Base-by-base conservation (phyloP, 2,329 filamentous ascomycete species). In the Orbilia ellipsospora region DNA sequence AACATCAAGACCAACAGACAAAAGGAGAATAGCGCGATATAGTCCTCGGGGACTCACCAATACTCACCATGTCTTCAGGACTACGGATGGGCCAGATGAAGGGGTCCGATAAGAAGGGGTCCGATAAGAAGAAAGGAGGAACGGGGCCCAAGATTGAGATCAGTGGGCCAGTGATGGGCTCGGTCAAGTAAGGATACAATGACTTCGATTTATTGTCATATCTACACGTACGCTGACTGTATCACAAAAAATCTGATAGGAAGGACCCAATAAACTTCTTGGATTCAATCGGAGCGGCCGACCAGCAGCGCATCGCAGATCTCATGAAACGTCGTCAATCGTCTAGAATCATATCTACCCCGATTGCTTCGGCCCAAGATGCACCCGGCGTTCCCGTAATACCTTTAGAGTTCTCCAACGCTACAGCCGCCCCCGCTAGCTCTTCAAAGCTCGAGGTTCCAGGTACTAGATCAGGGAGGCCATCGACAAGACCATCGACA, bases 251-350 rank as follows among this genome's bases (percentile, higher is more conserved):
- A 48, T 13, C 56, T 20, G 10, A 26, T 26, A 77, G 66, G 26
- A 66, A 67, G 40, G 63, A 70, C 13, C 28, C 62, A 7, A 62
- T 75, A 13, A 72, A 76, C 10, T 64, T 68, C 8, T 66, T 50
- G 31, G 73, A 52, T 5, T 64, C 54, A 2, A 67, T 79, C 42
- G 76, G 77, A 13, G 77, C 70, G 60, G 68, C 77, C 12, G 79
- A 80, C 61, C 78, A 79, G 51, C 73, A 80, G 56, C 86, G 87
- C 79, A 90, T 89, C 50, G 88, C 88, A 16, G 94, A 99, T 82
- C 86, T 98, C 64, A 94, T 99, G 73, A 98, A 98, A 84, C 88
- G 93, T 79, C 87, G 95, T 79, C 99, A 98, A 83, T 98, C 95
- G 45, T 94, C 94, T 50, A 90, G 94, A 75, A 96, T 97, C 82